Evolutionary conservation across 2,329 filamentous ascomycete species (phyloP).

Genomic region (Plectosphaerella plurivora): DNA sequence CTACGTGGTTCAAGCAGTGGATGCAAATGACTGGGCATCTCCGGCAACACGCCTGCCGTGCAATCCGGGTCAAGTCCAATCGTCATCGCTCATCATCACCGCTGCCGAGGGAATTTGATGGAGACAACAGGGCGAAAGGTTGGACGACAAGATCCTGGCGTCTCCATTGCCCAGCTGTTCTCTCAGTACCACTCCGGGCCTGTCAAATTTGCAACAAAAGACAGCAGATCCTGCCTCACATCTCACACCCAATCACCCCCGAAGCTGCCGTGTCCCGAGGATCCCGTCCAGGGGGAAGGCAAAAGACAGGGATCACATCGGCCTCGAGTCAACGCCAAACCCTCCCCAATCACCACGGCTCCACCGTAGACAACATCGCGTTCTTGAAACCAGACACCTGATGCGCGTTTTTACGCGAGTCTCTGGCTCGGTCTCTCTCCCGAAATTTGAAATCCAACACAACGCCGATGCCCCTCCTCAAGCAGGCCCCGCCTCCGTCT

Average conservation of each 20-base stretch:
- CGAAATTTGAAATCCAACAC: too few species aligned
- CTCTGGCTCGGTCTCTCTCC: neutral
- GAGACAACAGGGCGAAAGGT: too few species aligned
- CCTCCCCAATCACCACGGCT: neutral
- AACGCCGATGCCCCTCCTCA: neutral
- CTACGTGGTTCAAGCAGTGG: neutral
- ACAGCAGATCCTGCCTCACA: neutral
- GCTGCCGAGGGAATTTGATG: neutral
- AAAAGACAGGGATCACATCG: neutral
- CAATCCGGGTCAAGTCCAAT: neutral
- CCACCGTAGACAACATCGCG: neutral
- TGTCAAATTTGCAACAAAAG: neutral
- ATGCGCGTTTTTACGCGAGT: neutral
- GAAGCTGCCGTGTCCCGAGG: neutral
- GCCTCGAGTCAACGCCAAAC: neutral
- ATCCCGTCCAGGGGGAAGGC: neutral
- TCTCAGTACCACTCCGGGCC: neutral
- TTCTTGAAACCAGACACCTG: neutral
- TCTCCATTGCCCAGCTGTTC: neutral
- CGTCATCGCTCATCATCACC: neutral
- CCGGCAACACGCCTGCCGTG: neutral
- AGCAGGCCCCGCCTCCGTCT: neutral
- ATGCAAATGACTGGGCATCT: neutral
- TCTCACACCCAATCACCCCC: neutral
- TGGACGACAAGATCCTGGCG: too few species aligned